A percentile compares a stretch with the other conserved stretches of the same genome.
These are phyloP conservation scores for Lipomyces chichibuensis DNA, from an alignment of 805 yeast species.

Conservation along the genomic window DNA sequence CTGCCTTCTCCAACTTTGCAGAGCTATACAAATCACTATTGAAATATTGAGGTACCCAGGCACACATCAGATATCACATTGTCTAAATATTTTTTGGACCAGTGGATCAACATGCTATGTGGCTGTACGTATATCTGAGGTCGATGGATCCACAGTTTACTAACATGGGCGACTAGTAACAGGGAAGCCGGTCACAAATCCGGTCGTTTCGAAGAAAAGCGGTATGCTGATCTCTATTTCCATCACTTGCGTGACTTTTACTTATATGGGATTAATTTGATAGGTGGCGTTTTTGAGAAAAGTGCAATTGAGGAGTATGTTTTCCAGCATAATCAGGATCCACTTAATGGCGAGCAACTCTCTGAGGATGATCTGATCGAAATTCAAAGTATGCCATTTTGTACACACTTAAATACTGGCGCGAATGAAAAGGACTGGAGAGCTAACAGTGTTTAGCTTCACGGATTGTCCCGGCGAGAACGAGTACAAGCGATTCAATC, in stretches of 20 bases:
- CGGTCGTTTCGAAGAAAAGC: conserved; percentile 64
- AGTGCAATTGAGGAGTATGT: conserved; percentile 63
- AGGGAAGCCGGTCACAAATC: conserved; percentile 67
- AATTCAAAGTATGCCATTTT: conserved; percentile 38
- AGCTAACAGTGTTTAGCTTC: conserved; percentile 25
- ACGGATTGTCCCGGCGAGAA: conserved; percentile 47
- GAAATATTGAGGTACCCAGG: neutral
- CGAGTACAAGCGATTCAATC: conserved; percentile 62
- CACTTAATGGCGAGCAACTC: conserved; percentile 68
- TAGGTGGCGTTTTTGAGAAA: conserved; percentile 72
- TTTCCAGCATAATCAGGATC: conserved; percentile 69
- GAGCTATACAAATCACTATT: neutral
- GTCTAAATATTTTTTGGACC: neutral
- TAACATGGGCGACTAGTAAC: conserved; percentile 50
- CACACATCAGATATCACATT: neutral
- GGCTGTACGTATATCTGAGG: neutral
- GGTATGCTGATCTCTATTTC: conserved; percentile 28
- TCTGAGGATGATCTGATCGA: conserved; percentile 59
- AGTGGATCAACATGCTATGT: neutral
- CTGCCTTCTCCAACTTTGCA: no score
- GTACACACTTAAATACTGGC: neutral
- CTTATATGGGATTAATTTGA: conserved; percentile 38
- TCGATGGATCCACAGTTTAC: neutral
- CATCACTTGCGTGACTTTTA: conserved; percentile 36
- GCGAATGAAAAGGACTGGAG: no score